phyloP scores from a whole-genome alignment of 257 asterid genomes.

The Catharanthus roseus region DNA sequence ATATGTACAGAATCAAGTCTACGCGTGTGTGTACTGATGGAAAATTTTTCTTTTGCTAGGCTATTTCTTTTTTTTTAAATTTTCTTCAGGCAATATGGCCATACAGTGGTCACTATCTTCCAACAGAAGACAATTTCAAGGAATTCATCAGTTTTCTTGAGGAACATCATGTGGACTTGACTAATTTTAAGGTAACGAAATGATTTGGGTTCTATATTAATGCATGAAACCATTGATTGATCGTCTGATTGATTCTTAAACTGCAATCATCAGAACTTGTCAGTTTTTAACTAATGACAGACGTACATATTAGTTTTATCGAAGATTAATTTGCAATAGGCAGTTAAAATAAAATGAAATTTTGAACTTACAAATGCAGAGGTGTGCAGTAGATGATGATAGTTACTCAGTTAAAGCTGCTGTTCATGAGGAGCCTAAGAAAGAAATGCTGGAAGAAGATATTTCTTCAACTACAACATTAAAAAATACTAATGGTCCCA shows the following conservation, averaged over 20 bases:
- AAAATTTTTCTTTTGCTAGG: neutral
- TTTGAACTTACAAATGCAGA: constrained; percentile 26
- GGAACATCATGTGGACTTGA: constrained; percentile 53
- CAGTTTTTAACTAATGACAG: neutral
- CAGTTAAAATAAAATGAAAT: neutral
- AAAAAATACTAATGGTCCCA: constrained; percentile 1
- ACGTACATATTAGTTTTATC: too few species aligned
- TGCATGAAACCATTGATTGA: neutral
- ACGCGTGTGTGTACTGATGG: too few species aligned
- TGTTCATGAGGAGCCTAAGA: constrained; percentile 11
- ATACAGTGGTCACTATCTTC: constrained; percentile 77
- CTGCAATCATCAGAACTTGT: neutral
- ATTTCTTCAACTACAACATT: neutral
- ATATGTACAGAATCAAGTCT: neutral
- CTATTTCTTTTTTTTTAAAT: neutral
- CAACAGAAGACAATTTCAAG: constrained; percentile 67
- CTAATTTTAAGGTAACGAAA: constrained; percentile 49
- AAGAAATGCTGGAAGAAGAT: constrained; percentile 10
- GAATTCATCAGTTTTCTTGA: constrained; percentile 57
- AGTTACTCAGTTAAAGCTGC: constrained; percentile 18
- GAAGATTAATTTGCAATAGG: neutral
- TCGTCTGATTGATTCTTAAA: neutral
- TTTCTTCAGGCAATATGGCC: constrained; percentile 61
- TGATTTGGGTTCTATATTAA: neutral
- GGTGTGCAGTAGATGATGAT: constrained; percentile 46